Conservation (phyloP, 2,329 filamentous ascomycete species). For the Neurospora crassa region DNA sequence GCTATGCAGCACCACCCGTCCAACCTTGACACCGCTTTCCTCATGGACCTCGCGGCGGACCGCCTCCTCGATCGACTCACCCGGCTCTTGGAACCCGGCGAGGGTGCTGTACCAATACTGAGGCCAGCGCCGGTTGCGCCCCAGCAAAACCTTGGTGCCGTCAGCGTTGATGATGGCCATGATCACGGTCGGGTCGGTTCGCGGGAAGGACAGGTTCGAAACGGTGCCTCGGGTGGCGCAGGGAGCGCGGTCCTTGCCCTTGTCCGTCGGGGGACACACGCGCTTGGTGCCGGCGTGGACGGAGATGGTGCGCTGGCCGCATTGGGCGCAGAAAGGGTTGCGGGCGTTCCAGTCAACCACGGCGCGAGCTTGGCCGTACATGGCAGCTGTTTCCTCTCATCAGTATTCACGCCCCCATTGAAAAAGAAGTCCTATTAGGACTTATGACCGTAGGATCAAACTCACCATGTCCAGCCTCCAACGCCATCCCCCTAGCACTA, state of each 20-base stretch:
- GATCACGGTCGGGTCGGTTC: constrained; percentile 92
- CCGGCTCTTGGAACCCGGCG: constrained; percentile 77
- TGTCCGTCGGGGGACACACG: constrained; percentile 64
- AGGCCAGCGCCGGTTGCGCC: constrained; percentile 77
- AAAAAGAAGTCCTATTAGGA: not conserved
- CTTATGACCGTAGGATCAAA: not conserved
- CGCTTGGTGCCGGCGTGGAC: constrained; percentile 75
- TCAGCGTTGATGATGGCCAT: constrained; percentile 82
- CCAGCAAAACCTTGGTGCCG: constrained; percentile 68
- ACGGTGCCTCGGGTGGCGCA: constrained; percentile 78
- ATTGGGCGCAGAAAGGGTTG: constrained; percentile 85
- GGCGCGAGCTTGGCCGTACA: constrained; percentile 81
- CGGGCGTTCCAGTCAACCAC: constrained; percentile 90
- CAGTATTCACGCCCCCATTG: constrained; percentile 1
- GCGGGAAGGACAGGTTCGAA: constrained; percentile 85
- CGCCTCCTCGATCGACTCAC: constrained; percentile 76
- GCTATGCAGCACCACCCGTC: constrained; percentile 70
- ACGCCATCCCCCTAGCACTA: constrained; percentile 36
- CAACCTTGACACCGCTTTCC: constrained; percentile 67
- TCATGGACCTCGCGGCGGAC: constrained; percentile 81
- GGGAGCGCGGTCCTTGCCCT: constrained; percentile 48
- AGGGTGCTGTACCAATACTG: constrained; percentile 81
- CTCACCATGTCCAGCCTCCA: constrained; percentile 39
- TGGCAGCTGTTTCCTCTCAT: constrained; percentile 52
- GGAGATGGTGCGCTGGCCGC: constrained; percentile 72